Evolutionary conservation across 1,284 basidiomycete species (phyloP).

Genomic region (Naganishia albida): DNA sequence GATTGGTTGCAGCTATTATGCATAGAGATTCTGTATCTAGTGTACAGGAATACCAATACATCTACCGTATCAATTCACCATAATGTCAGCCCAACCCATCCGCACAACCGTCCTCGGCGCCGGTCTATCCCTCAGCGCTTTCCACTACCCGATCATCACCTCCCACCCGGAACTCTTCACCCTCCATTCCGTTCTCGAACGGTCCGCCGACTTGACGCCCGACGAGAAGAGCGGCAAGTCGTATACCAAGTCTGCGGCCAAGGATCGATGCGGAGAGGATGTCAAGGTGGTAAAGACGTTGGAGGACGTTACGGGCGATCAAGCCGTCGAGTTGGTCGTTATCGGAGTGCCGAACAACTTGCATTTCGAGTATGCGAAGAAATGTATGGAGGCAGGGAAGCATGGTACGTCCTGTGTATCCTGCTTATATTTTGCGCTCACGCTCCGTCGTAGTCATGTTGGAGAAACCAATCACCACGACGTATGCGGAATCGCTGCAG

Average conservation of each 20-base stretch:
- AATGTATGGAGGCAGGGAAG: slow-evolving; percentile 64
- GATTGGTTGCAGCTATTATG: too few species aligned
- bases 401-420: slow-evolving; percentile 61
- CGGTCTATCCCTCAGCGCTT: slow-evolving; percentile 71
- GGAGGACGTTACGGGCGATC: slow-evolving; percentile 50
- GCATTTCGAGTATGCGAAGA: slow-evolving; percentile 64
- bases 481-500: slow-evolving; percentile 65
- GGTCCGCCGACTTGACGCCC: slow-evolving; percentile 36
- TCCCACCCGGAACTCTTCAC: slow-evolving; percentile 71
- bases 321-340: slow-evolving; percentile 58
- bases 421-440: slow-evolving; percentile 8
- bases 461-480: slow-evolving; percentile 79
- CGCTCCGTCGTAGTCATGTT: slow-evolving; percentile 58
- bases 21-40: too few species aligned
- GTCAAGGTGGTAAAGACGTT: slow-evolving; percentile 52
- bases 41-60: too few species aligned
- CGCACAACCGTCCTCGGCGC: slow-evolving; percentile 54
- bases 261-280: slow-evolving; percentile 40
- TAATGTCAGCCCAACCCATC: slow-evolving; percentile 19
- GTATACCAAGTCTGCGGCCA: slow-evolving; percentile 34
- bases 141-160: slow-evolving; percentile 76
- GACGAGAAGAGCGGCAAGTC: slow-evolving; percentile 22
- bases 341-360: slow-evolving; percentile 77
- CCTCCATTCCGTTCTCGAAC: slow-evolving; percentile 64
- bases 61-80: not conserved